phyloP scores from a whole-genome alignment of 2,329 filamentous ascomycete species.

The Penicillium sp. region DNA sequence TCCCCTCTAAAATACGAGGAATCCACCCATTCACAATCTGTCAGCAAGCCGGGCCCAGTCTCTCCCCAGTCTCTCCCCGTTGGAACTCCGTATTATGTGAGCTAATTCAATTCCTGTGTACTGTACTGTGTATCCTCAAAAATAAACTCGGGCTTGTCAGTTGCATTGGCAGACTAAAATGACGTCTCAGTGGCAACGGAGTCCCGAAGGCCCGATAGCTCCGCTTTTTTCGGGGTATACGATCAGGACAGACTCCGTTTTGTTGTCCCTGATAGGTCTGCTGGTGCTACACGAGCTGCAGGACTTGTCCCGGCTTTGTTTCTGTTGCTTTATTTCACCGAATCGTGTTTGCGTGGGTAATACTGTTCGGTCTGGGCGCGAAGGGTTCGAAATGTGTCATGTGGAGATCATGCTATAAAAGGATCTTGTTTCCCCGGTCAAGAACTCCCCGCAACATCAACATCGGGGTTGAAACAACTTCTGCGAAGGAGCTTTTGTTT shows the following conservation, averaged over 20 bases:
- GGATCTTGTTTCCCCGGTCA: not conserved
- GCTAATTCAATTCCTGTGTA: not conserved
- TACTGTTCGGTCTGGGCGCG: not conserved
- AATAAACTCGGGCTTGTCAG: not conserved
- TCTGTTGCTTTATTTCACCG: not conserved
- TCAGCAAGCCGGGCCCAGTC: constrained; percentile 21
- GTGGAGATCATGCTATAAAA: constrained; percentile 15
- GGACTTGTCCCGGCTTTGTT: not conserved
- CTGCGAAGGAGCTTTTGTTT: not conserved
- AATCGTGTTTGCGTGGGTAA: not conserved
- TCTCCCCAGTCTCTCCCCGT: not conserved
- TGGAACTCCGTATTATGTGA: not conserved
- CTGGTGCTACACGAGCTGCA: not conserved
- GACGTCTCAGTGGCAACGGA: constrained; percentile 26
- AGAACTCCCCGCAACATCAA: not conserved
- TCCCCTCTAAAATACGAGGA: not conserved
- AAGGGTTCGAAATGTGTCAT: constrained; percentile 7
- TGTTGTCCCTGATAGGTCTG: constrained; percentile 24
- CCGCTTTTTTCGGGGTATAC: constrained; percentile 18
- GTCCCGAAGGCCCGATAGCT: constrained; percentile 19
- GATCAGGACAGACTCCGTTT: not conserved
- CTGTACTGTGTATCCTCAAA: too few species aligned
- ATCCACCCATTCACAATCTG: constrained; percentile 24
- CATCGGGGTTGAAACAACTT: not conserved
- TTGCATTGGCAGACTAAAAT: constrained; percentile 9